Evolutionary conservation across 192 early-diverging fungal genomes (phyloP).

Genomic region (Gigaspora rosea): DNA sequence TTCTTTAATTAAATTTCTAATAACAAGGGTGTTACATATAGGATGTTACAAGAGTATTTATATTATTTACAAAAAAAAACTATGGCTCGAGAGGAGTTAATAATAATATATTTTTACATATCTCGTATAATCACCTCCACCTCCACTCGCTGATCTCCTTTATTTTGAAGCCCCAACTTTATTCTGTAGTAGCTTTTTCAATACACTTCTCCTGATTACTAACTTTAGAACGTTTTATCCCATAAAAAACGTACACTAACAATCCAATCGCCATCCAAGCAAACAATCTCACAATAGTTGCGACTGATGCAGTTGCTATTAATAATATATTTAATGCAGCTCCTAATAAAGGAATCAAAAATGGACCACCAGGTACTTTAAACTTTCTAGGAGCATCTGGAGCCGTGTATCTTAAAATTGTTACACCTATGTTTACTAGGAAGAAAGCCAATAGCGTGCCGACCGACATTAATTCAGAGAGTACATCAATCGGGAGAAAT

Average conservation of each 20-base stretch:
- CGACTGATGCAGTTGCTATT: constrained; percentile 62
- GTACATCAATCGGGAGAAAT: constrained; percentile 77
- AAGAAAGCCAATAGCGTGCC: constrained; percentile 86
- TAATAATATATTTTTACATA: too few relatives aligned
- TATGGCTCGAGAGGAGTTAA: too few relatives aligned
- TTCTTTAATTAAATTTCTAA: too few relatives aligned
- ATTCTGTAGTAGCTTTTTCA: too few relatives aligned
- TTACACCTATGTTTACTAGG: constrained; percentile 75
- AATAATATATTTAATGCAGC: constrained; percentile 62
- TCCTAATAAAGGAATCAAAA: constrained; percentile 66
- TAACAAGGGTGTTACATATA: too few relatives aligned
- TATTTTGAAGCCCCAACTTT: too few relatives aligned
- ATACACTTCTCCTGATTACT: too few relatives aligned
- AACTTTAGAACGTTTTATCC: constrained; percentile 15
- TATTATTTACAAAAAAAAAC: too few relatives aligned
- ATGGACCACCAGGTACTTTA: constrained; percentile 66
- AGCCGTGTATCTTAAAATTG: constrained; percentile 74
- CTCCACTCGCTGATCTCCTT: too few relatives aligned
- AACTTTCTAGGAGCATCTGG: constrained; percentile 72
- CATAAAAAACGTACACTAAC: constrained; percentile 74
- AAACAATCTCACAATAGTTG: constrained; percentile 72
- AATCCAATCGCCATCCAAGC: constrained; percentile 79
- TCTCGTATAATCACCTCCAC: too few relatives aligned
- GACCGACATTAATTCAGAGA: constrained; percentile 84
- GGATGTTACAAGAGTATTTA: too few relatives aligned